Evolutionary conservation across 2,329 filamentous ascomycete species (phyloP).

Genomic region (Epichloe sibirici): DNA sequence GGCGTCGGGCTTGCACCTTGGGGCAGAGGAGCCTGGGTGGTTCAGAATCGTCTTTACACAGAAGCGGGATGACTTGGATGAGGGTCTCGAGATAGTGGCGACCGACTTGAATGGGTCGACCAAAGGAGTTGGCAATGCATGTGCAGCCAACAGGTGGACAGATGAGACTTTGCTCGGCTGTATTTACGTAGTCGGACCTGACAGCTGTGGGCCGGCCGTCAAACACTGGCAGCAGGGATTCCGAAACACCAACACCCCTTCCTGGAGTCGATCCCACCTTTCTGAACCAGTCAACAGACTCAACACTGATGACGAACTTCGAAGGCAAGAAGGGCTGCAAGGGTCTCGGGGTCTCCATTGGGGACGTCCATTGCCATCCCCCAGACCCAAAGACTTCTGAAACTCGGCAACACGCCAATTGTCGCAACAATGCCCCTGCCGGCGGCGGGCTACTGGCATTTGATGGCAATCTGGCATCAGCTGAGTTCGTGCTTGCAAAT

Average conservation of each 20-base stretch:
- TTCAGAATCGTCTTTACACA: conserved; percentile 28
- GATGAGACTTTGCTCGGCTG: no score
- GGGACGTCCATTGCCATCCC: neutral
- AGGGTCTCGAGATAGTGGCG: conserved; percentile 11
- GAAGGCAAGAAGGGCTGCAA: no score
- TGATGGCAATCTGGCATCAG: conserved; percentile 6
- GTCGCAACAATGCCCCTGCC: conserved; percentile 7
- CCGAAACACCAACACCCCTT: neutral
- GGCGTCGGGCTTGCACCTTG: conserved; percentile 24
- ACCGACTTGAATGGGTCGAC: neutral
- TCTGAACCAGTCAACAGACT: no score
- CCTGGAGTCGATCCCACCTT: no score
- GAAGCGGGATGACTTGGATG: conserved; percentile 15
- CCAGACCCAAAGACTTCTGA: neutral
- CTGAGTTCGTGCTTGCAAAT: no score
- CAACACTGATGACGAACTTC: no score
- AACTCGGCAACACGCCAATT: conserved; percentile 10
- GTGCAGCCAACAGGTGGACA: no score
- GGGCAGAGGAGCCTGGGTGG: conserved; percentile 26
- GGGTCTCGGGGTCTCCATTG: neutral
- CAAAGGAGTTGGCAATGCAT: no score
- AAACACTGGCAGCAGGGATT: neutral
- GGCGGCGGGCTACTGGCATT: neutral
- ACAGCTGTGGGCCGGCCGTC: neutral
- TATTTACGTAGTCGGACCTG: no score